Conservation (phyloP, 176 grass and related monocot genomes). For the Musa acuminata region DNA sequence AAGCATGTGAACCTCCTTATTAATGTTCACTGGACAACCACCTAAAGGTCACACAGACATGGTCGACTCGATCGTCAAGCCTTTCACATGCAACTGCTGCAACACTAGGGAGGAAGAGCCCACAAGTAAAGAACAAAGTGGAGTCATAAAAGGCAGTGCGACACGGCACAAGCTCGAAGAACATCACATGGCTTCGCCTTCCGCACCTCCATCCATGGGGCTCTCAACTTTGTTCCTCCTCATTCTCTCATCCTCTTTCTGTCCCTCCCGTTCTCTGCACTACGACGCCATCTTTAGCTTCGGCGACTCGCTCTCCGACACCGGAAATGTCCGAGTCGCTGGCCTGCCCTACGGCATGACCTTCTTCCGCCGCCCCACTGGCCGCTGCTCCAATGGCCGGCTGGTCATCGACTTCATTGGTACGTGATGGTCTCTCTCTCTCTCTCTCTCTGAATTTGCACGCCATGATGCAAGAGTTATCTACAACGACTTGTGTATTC, state of each 20-base stretch:
- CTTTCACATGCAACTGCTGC: too few relatives aligned
- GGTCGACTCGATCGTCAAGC: too few relatives aligned
- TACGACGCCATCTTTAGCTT: constrained; percentile 88
- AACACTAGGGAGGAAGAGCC: background rate
- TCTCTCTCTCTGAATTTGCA: background rate
- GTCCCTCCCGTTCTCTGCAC: constrained; percentile 6
- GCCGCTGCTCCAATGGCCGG: constrained; percentile 76
- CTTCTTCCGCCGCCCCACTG: constrained; percentile 71
- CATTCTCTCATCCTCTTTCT: constrained; percentile 17
- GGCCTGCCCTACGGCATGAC: constrained; percentile 88
- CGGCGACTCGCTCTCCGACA: constrained; percentile 66
- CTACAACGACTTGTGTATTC: background rate
- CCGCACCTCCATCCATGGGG: constrained; percentile 8
- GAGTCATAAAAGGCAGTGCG: background rate
- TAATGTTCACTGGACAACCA: background rate
- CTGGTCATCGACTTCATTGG: constrained; percentile 77
- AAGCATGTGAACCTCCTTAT: too few relatives aligned
- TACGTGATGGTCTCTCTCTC: background rate
- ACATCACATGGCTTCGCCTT: background rate
- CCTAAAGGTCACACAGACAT: background rate
- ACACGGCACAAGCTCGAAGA: background rate
- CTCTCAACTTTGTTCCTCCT: background rate
- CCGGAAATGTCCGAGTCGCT: constrained; percentile 58
- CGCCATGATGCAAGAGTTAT: background rate
- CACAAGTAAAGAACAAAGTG: background rate